phyloP scores from a whole-genome alignment of 116 monocot species.

The Papilionanthe hybrid region DNA sequence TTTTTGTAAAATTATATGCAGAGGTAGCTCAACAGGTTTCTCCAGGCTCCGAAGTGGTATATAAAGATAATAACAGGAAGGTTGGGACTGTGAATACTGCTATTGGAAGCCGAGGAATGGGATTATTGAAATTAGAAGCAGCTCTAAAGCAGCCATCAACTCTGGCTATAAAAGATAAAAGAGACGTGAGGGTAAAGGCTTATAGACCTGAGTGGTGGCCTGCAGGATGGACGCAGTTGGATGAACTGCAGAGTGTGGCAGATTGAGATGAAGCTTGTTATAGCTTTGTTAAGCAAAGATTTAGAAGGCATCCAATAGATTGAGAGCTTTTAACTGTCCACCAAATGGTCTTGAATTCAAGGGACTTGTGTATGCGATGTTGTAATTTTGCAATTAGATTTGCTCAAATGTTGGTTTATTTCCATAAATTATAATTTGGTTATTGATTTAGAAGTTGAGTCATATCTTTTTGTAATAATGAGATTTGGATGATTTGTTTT shows the following conservation, averaged over 20 bases:
- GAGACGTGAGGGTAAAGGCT: constrained; percentile 42
- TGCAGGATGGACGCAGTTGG: constrained; percentile 54
- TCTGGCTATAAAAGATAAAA: constrained; percentile 47
- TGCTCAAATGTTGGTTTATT: no score
- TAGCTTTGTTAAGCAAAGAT: no score
- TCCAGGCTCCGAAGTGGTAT: constrained; percentile 66
- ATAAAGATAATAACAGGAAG: constrained; percentile 53
- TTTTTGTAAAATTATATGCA: constrained; percentile 14
- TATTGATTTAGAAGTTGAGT: no score
- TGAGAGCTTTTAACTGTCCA: no score
- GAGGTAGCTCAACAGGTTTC: constrained; percentile 52
- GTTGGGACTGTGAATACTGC: constrained; percentile 50
- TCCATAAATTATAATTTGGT: no score
- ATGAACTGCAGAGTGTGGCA: constrained; percentile 31
- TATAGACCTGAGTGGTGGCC: constrained; percentile 93
- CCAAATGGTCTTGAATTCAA: no score
- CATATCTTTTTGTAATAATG: no score
- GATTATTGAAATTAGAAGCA: constrained; percentile 65
- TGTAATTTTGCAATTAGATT: no score
- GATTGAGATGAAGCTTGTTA: background rate
- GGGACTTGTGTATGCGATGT: no score
- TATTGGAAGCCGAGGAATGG: constrained; percentile 71
- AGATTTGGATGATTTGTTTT: no score
- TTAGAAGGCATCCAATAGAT: no score
- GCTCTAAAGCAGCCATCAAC: constrained; percentile 36